These are phyloP conservation scores for Leishmania lainsoni DNA, from an alignment of 208 protist species.

Conservation along the genomic window DNA sequence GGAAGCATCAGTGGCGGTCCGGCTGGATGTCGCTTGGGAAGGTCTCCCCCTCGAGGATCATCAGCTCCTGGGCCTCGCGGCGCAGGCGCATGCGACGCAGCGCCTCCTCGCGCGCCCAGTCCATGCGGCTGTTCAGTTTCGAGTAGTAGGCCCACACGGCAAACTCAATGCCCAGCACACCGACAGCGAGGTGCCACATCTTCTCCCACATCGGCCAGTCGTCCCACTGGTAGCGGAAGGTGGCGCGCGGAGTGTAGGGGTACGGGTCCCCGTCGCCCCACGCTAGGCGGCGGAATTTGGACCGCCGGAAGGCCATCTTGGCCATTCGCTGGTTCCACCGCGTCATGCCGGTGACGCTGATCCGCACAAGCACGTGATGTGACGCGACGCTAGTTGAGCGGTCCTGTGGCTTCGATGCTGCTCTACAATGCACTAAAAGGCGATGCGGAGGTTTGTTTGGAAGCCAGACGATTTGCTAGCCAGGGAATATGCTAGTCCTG, in stretches of 20 bases:
- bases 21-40: constrained; percentile 87
- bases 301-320: constrained; percentile 88
- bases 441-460: neutral
- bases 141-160: constrained; percentile 86
- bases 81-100: constrained; percentile 89
- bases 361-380: neutral
- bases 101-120: constrained; percentile 90
- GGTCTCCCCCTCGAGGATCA: constrained; percentile 83
- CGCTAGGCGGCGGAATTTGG: constrained; percentile 86
- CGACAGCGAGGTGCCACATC: constrained; percentile 75
- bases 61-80: constrained; percentile 88
- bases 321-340: constrained; percentile 91
- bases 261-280: constrained; percentile 91
- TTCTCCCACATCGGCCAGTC: constrained; percentile 93
- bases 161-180: constrained; percentile 72
- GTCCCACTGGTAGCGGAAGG: constrained; percentile 91
- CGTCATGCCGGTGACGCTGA: constrained; percentile 35
- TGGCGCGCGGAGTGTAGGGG: constrained; percentile 88
- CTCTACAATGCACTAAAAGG: neutral
- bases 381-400: neutral
- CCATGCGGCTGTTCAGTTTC: constrained; percentile 82
- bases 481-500: neutral
- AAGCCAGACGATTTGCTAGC: neutral
- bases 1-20: constrained; percentile 49
- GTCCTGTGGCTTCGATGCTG: neutral